Evolutionary conservation across 495 filamentous ascomycete genomes (phyloP), one percentile per base, ranked within the genome.

Genomic region (Aspergillus kassunensis): DNA sequence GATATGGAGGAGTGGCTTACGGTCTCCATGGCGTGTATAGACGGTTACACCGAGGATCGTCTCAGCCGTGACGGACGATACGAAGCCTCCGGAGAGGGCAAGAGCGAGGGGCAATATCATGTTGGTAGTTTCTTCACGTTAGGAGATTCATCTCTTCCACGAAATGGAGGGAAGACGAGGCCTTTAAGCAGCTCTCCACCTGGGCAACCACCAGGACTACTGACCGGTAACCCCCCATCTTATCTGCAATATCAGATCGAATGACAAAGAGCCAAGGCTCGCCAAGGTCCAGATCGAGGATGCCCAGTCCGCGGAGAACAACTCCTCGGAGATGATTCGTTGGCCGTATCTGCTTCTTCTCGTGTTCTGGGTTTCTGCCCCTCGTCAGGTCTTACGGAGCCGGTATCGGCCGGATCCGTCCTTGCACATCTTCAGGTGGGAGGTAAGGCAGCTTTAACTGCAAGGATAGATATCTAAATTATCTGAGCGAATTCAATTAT

Each of bases 1-100:
- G 1, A 2, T 18, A 6, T 15, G 35, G 18, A 4, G 23, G 3
- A 29, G 42, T 7, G 27, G 25, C 47, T 31, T 76, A 34, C 79
- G 75, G 57, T 80, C 79, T 19, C 79, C 78, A 65, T 80, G 78
- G 20, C 78, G 75, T 44, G 75, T 71, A 67, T 79, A 80, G 49
- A 81, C 72, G 60, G 76, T 78, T 7, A 69, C 72, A 0, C 79
- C 74, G 27, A 80, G 73, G 19, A 83, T 61, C 5, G 78, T 86
- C 63, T 75, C 73, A n/a, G 34, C 34, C 7, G 34, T 16, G n/a
- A 18, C 34, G 18, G 34, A 37, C 13, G 13, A n/a, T 3, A 37
- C 3, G 5, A 37, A 16, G 34, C 13, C 34, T 3, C 31, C 10
- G 11, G 34, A 37, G 12, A 37, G 34, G 5, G 7, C 13, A 16